phyloP scores from a whole-genome alignment of 176 grass and related monocot genomes.

The Carex cristatella region DNA sequence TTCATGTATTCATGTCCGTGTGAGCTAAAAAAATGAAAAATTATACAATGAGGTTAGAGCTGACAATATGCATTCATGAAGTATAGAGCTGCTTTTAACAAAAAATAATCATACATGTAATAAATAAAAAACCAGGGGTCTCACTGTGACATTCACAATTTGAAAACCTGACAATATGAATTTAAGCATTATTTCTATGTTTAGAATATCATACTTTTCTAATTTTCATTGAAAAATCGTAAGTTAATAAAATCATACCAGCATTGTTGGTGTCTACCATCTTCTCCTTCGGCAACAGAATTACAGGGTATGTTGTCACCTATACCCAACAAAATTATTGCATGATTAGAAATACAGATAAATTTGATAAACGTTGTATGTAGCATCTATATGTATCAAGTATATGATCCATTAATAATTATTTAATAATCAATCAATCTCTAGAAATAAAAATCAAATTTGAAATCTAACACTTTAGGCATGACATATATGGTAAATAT shows the following conservation, averaged over 20 bases:
- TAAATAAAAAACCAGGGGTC: too few species aligned
- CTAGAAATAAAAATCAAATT: background rate
- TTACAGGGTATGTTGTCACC: slow-evolving; percentile 84
- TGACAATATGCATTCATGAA: too few species aligned
- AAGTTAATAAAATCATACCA: slow-evolving; percentile 32
- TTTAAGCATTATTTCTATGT: too few species aligned
- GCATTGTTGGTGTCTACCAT: slow-evolving; percentile 94
- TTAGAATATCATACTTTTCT: too few species aligned
- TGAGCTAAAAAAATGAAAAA: too few species aligned
- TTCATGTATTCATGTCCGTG: too few species aligned
- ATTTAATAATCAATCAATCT: background rate
- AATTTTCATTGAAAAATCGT: too few species aligned
- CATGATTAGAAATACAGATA: background rate
- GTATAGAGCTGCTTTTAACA: too few species aligned
- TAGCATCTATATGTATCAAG: background rate
- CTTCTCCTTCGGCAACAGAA: slow-evolving; percentile 90
- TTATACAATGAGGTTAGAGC: too few species aligned
- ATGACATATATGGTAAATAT: background rate
- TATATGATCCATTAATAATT: background rate
- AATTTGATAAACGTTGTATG: background rate
- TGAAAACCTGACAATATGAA: too few species aligned
- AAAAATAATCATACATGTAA: too few species aligned
- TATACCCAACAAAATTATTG: slow-evolving; percentile 14
- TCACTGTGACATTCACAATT: too few species aligned
- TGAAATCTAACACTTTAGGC: background rate